Conservation (phyloP, 495 filamentous ascomycete species). For the Penicillium manginii region DNA sequence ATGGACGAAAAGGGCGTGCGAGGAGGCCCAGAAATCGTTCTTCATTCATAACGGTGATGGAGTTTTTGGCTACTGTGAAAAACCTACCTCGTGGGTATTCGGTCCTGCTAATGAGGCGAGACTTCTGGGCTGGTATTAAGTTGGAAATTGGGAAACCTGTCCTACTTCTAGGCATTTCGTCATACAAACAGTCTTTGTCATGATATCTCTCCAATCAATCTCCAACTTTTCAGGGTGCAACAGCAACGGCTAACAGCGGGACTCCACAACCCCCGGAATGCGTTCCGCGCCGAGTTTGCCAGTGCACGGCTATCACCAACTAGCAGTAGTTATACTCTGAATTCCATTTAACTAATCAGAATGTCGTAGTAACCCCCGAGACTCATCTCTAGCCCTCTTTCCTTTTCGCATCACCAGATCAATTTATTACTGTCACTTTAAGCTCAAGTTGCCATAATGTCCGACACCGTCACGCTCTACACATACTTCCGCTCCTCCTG, state of each 20-base stretch:
- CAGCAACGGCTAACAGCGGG: background rate
- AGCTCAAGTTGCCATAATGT: constrained; percentile 16
- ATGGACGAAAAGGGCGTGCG: background rate
- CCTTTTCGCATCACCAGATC: background rate
- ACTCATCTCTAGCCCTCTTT: background rate
- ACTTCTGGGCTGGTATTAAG: no score
- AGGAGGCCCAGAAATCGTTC: background rate
- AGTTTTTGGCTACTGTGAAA: no score
- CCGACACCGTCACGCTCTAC: constrained; percentile 44
- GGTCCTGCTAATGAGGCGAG: no score
- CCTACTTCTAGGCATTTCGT: no score
- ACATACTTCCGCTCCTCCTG: constrained; percentile 61
- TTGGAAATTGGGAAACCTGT: no score
- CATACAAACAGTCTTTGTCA: no score
- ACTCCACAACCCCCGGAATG: background rate
- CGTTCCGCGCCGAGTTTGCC: background rate
- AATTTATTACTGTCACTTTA: no score
- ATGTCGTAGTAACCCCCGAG: background rate
- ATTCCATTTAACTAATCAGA: background rate
- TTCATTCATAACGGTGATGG: background rate
- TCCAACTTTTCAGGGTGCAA: no score
- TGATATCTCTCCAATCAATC: background rate
- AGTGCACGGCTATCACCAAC: background rate
- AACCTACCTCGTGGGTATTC: no score
- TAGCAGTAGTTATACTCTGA: no score